Percentiles rank a stretch among this genome's conserved stretches.
phyloP scores from a whole-genome alignment of 306 rosid genomes.

The Vachellia pachyceras region DNA sequence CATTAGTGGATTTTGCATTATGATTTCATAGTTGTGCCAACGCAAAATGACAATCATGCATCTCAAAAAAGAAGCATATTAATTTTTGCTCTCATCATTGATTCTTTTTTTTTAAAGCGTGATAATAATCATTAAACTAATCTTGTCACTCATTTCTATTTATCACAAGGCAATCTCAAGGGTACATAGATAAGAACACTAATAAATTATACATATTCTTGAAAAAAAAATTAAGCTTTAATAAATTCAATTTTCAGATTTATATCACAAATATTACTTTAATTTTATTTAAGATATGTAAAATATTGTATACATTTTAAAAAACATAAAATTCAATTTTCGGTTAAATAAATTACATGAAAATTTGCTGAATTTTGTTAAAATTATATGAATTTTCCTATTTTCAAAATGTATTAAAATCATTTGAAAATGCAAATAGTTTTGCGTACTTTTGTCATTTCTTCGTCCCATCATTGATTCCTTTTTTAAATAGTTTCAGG shows the following conservation, averaged over 20 bases:
- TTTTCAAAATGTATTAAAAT: neutral
- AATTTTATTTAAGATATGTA: too few relatives aligned
- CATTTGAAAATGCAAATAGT: neutral
- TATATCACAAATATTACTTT: too few relatives aligned
- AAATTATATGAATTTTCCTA: neutral
- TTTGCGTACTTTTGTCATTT: neutral
- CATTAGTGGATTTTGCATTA: neutral
- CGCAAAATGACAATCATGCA: constrained; percentile 11
- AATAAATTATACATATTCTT: neutral
- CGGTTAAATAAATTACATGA: neutral
- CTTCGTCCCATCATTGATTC: too few relatives aligned
- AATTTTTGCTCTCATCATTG: neutral
- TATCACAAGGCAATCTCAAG: neutral
- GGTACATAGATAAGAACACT: neutral
- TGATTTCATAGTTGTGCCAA: constrained; percentile 4
- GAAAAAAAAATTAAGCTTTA: neutral
- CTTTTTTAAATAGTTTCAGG: too few relatives aligned
- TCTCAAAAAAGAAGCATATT: neutral
- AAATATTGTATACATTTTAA: neutral
- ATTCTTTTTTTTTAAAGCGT: neutral
- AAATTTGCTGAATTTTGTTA: neutral
- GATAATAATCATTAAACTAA: neutral
- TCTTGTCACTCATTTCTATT: neutral
- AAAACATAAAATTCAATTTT: neutral
- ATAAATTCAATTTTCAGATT: neutral